Evolutionary conservation across 306 rosid species (phyloP).

Genomic region (Cajanus cajan): DNA sequence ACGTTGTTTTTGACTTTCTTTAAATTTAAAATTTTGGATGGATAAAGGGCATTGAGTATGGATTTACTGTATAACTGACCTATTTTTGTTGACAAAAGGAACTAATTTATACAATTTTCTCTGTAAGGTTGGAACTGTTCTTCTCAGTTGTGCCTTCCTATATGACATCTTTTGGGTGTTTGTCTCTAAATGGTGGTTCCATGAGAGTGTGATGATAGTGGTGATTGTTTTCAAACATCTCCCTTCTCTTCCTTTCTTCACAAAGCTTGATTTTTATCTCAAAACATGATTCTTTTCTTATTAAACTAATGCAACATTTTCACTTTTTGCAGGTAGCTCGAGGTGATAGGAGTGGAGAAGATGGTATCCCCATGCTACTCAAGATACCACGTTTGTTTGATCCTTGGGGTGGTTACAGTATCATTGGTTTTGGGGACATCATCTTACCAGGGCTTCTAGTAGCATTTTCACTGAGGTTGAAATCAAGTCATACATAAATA

Average conservation of each 20-base stretch:
- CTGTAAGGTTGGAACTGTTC: constrained; percentile 90
- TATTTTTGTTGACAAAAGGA: background rate
- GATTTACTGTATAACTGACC: background rate
- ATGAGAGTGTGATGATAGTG: constrained; percentile 99
- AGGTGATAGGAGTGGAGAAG: constrained; percentile 91
- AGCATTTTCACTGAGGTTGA: constrained; percentile 87
- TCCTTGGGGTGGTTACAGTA: constrained; percentile 99
- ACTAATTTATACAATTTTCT: constrained; percentile 7
- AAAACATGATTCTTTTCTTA: constrained; percentile 1
- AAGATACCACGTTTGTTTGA: constrained; percentile 95
- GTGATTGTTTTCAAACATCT: constrained; percentile 50
- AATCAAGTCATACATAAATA: constrained; percentile 1
- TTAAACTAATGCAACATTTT: constrained; percentile 11
- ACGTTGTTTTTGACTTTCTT: background rate
- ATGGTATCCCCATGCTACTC: constrained; percentile 95
- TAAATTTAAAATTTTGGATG: background rate
- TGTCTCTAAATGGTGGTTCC: constrained; percentile 89
- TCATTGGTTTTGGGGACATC: constrained; percentile 96
- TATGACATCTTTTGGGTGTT: constrained; percentile 98
- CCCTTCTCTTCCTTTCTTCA: background rate
- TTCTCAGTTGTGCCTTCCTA: constrained; percentile 88
- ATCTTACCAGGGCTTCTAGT: constrained; percentile 93
- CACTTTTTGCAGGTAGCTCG: constrained; percentile 75
- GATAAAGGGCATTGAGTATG: background rate
- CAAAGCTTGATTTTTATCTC: background rate